Conservation (phyloP, 805 yeast genomes). For the Candida khao-thaluensis region DNA sequence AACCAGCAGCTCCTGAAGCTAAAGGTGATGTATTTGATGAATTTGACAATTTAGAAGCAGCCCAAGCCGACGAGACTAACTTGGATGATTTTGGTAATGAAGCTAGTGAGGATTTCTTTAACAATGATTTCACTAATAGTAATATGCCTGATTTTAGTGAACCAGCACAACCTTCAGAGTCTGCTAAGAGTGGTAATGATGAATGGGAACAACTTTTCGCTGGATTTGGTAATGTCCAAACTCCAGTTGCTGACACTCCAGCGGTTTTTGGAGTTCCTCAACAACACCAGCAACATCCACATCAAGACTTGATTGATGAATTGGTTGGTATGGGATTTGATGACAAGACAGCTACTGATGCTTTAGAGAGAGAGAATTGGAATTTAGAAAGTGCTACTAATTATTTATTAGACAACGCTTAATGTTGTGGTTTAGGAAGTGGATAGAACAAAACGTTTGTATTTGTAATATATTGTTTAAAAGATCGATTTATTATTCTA, state of each 20-base stretch:
- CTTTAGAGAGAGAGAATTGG: slow-evolving; percentile 70
- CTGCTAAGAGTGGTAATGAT: slow-evolving; percentile 44
- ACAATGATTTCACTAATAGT: slow-evolving; percentile 31
- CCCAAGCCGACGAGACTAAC: slow-evolving; percentile 31
- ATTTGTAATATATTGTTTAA: neutral
- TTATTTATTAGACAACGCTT: slow-evolving; percentile 71
- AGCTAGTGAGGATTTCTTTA: slow-evolving; percentile 18
- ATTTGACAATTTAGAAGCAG: slow-evolving; percentile 38
- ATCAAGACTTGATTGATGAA: slow-evolving; percentile 62
- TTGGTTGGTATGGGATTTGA: slow-evolving; percentile 89
- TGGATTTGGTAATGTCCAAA: slow-evolving; percentile 63
- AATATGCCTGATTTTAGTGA: slow-evolving; percentile 32
- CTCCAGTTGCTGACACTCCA: slow-evolving; percentile 12
- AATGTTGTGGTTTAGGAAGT: neutral
- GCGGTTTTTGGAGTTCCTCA: slow-evolving; percentile 2
- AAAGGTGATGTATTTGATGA: slow-evolving; percentile 32
- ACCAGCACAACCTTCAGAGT: slow-evolving; percentile 12
- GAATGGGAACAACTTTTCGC: slow-evolving; percentile 96
- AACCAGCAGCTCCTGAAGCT: slow-evolving; percentile 26
- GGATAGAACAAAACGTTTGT: neutral
- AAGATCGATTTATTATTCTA: too few relatives aligned
- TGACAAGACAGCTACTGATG: slow-evolving; percentile 59
- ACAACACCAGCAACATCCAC: neutral
- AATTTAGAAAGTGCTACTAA: slow-evolving; percentile 86
- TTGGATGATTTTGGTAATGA: slow-evolving; percentile 20